Percentiles rank a stretch among this genome's conserved stretches.
These are phyloP conservation scores for Ballota nigra DNA, from an alignment of 257 asterid species.

Conservation along the genomic window DNA sequence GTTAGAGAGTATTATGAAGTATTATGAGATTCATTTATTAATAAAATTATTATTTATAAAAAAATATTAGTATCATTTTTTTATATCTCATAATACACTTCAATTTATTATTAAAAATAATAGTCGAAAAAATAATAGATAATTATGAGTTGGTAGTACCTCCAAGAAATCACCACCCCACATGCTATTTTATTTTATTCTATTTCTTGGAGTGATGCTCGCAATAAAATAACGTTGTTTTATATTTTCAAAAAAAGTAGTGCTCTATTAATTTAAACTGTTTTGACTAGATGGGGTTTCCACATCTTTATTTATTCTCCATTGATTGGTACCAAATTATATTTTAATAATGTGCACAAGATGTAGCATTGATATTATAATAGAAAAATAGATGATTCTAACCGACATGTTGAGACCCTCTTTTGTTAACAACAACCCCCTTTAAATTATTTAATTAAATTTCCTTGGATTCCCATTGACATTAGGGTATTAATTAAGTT, in stretches of 20 bases:
- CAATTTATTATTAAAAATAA: too few relatives aligned
- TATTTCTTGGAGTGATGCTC: constrained; percentile 7
- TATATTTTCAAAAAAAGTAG: constrained; percentile 13
- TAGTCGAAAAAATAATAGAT: not conserved
- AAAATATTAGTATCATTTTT: too few relatives aligned
- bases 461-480: constrained; percentile 11
- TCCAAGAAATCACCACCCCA: constrained; percentile 26
- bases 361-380: constrained; percentile 2
- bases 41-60: too few relatives aligned
- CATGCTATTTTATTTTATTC: constrained; percentile 16
- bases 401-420: constrained; percentile 18
- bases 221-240: constrained; percentile 2
- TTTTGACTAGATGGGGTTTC: constrained; percentile 32
- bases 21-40: constrained; percentile 33
- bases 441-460: constrained; percentile 17
- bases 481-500: constrained; percentile 1
- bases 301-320: constrained; percentile 26
- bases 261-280: constrained; percentile 12
- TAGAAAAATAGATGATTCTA: not conserved
- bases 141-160: constrained; percentile 4
- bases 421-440: constrained; percentile 1
- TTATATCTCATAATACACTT: too few relatives aligned
- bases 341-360: constrained; percentile 29
- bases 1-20: too few relatives aligned
- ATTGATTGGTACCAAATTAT: constrained; percentile 17